These are phyloP conservation scores for Geosmithia flava DNA, from an alignment of 2,329 filamentous ascomycete species.

Conservation along the genomic window DNA sequence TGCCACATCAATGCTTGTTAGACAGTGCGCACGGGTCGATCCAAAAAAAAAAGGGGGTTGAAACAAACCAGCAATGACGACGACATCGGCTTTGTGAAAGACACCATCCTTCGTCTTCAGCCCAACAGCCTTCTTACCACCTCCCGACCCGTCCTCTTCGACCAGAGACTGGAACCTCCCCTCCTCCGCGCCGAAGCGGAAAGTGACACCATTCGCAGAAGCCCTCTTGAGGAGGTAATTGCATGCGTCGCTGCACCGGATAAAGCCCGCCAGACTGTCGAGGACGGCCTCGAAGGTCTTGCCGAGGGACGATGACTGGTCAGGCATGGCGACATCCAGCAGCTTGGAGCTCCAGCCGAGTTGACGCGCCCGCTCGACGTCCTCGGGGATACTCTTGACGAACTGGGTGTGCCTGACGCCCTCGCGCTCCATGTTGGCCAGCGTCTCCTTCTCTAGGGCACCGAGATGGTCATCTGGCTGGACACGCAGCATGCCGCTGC, in stretches of 20 bases:
- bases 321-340: slow-evolving; percentile 10
- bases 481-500: slow-evolving; percentile 12
- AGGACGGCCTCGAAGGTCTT: slow-evolving; percentile 10
- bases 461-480: slow-evolving; percentile 9
- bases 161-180: slow-evolving; percentile 4
- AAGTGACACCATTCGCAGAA: slow-evolving; percentile 10
- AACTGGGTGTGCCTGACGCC: slow-evolving; percentile 11
- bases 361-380: slow-evolving; percentile 7
- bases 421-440: slow-evolving; percentile 10
- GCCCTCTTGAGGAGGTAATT: slow-evolving; percentile 8
- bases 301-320: not conserved
- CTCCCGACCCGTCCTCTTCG: not conserved
- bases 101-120: not conserved
- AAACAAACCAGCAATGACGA: slow-evolving; percentile 3
- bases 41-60: slow-evolving; percentile 8
- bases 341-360: slow-evolving; percentile 10
- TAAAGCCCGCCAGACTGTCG: slow-evolving; percentile 10
- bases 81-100: not conserved
- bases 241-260: slow-evolving; percentile 10
- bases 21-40: no score
- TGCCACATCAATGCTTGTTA: slow-evolving; percentile 5
- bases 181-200: slow-evolving; percentile 10
- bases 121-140: not conserved
- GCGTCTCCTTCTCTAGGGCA: slow-evolving; percentile 10
- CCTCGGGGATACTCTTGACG: slow-evolving; percentile 7